phyloP scores from a whole-genome alignment of 768 basidiomycete genomes.

The Heimioporus sp. region DNA sequence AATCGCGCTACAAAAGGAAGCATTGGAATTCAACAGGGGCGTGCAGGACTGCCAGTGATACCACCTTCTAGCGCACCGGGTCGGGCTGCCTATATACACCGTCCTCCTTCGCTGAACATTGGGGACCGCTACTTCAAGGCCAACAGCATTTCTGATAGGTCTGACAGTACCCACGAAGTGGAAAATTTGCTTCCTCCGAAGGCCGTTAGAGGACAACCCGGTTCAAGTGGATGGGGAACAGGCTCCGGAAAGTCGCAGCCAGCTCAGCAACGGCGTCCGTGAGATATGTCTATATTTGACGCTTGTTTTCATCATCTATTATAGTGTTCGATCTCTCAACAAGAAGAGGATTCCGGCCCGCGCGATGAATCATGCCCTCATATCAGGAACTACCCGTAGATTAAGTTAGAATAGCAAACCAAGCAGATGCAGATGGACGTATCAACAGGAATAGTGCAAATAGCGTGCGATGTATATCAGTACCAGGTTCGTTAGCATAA shows the following conservation, averaged over 20 bases:
- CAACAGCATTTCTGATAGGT: conserved; percentile 51
- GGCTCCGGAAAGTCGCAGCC: conserved; percentile 22
- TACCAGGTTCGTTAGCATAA: conserved; percentile 7
- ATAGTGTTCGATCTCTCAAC: conserved; percentile 44
- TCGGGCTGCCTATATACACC: conserved; percentile 28
- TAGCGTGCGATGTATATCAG: conserved; percentile 14
- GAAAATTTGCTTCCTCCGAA: conserved; percentile 54
- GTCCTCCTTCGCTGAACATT: conserved; percentile 46
- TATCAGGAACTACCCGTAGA: neutral
- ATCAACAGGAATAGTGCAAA: conserved; percentile 7
- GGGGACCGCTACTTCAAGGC: conserved; percentile 45
- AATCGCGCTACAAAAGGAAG: conserved; percentile 41
- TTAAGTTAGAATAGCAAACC: conserved; percentile 17
- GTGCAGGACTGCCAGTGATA: conserved; percentile 28
- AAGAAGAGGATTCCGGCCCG: conserved; percentile 50
- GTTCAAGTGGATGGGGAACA: conserved; percentile 38
- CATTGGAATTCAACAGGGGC: conserved; percentile 33
- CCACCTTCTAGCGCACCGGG: conserved; percentile 24
- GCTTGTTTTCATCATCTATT: neutral
- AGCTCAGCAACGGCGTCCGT: conserved; percentile 28
- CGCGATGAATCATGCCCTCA: conserved; percentile 21
- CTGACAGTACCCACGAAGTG: conserved; percentile 72
- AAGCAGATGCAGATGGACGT: conserved; percentile 12
- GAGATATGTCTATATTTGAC: neutral
- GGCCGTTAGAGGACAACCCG: conserved; percentile 16